Evolutionary conservation across 441 rosid species (phyloP).

Genomic region (Populus hybrid): DNA sequence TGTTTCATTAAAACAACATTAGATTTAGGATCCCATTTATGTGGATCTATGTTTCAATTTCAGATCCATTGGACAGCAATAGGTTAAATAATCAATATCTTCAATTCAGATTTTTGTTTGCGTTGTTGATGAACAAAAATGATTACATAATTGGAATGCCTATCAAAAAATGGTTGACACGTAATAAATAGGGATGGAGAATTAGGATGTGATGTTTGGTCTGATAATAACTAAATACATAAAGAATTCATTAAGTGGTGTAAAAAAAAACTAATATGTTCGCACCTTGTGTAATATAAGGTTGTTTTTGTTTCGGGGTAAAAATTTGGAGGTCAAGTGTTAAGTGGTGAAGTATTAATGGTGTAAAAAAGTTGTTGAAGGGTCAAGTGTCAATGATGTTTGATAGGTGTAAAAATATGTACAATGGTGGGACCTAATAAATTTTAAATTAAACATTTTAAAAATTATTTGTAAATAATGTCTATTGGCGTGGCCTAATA

Average conservation of each 20-base stretch:
- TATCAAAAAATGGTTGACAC: neutral
- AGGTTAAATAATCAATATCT: neutral
- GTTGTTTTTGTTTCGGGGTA: neutral
- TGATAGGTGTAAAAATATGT: neutral
- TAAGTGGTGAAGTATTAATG: neutral
- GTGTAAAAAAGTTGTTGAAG: neutral
- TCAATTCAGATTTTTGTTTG: too few species aligned
- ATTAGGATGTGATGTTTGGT: slow-evolving; percentile 1
- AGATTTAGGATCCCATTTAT: neutral
- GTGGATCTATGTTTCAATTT: neutral
- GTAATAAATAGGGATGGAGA: neutral
- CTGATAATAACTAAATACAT: neutral
- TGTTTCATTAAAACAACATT: too few species aligned
- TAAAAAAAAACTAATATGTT: neutral
- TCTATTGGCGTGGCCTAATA: neutral
- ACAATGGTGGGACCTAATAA: neutral
- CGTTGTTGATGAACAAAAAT: neutral
- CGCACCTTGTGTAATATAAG: neutral
- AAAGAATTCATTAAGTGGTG: neutral
- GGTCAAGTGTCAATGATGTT: neutral
- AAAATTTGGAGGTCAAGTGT: neutral
- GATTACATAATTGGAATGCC: neutral
- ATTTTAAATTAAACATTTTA: too few species aligned
- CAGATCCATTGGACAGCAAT: neutral
- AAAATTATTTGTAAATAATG: neutral